phyloP scores from a whole-genome alignment of 2,329 filamentous ascomycete species.

The Sarocladium brachiariae region DNA sequence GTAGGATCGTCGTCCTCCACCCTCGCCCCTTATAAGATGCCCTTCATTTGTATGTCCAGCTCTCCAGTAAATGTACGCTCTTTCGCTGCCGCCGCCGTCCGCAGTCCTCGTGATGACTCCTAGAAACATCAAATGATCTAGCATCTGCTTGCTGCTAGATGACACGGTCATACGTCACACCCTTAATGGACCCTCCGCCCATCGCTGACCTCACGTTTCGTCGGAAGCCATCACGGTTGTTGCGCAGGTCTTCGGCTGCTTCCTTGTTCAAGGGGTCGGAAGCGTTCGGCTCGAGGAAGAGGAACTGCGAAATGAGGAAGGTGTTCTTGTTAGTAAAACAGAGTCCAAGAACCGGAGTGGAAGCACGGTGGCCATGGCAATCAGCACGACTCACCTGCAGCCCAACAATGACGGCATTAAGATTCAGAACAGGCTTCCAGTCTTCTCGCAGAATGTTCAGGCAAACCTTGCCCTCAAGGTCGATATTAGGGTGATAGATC shows the following conservation, averaged over 20 bases:
- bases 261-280: conserved; percentile 98
- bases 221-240: conserved; percentile 83
- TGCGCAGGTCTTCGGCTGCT: conserved; percentile 83
- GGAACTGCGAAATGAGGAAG: conserved; percentile 72
- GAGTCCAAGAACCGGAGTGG: too few relatives aligned
- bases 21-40: too few relatives aligned
- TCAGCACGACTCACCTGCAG: conserved; percentile 59
- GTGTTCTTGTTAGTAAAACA: too few relatives aligned
- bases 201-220: conserved; percentile 82
- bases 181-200: conserved; percentile 70
- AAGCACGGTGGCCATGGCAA: too few relatives aligned
- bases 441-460: conserved; percentile 95
- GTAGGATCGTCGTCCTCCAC: neutral
- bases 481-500: conserved; percentile 99
- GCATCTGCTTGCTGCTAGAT: conserved; percentile 39
- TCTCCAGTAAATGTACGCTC: neutral
- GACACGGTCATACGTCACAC: conserved; percentile 70
- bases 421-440: conserved; percentile 96
- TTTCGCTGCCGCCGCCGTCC: neutral
- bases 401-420: conserved; percentile 94
- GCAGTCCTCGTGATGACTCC: neutral
- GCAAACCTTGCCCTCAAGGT: conserved; percentile 95
- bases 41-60: neutral
- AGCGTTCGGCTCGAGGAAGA: conserved; percentile 96
- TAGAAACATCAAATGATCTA: neutral